phyloP scores from a whole-genome alignment of 768 basidiomycete species.

The Harrya chromipes region DNA sequence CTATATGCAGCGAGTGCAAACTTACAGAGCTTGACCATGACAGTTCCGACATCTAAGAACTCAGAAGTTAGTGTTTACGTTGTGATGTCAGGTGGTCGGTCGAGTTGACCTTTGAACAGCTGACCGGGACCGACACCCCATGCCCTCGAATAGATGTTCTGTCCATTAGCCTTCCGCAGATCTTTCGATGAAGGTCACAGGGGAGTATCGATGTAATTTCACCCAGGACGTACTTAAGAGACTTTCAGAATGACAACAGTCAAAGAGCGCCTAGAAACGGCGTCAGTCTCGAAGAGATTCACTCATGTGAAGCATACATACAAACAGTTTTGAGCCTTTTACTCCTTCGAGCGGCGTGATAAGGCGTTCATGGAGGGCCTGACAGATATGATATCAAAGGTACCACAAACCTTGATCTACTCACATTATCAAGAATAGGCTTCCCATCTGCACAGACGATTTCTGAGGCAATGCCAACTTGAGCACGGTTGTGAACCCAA shows the following conservation, averaged over 20 bases:
- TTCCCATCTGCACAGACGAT: slow-evolving; percentile 4
- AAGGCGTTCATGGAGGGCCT: slow-evolving; percentile 5
- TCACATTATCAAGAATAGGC: slow-evolving; percentile 10
- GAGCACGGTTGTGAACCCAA: neutral
- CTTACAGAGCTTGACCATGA: slow-evolving; percentile 10
- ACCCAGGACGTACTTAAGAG: too few species aligned
- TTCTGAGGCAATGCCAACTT: neutral
- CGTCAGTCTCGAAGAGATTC: too few species aligned
- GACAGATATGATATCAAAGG: neutral
- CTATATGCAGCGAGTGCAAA: neutral
- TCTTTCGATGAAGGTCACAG: neutral
- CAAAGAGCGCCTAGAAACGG: too few species aligned
- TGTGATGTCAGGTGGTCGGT: neutral
- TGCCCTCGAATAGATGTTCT: neutral
- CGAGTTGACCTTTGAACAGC: slow-evolving; percentile 1
- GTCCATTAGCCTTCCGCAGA: neutral
- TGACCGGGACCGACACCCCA: neutral
- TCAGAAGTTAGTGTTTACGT: neutral
- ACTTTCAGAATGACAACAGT: too few species aligned
- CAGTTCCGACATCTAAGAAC: slow-evolving; percentile 6
- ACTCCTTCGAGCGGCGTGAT: slow-evolving; percentile 5
- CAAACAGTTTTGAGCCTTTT: neutral
- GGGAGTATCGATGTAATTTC: too few species aligned
- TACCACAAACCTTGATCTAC: neutral
- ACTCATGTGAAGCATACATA: too few species aligned